Base-by-base conservation (phyloP, 306 rosid genomes). In the Luffa acutangula region DNA sequence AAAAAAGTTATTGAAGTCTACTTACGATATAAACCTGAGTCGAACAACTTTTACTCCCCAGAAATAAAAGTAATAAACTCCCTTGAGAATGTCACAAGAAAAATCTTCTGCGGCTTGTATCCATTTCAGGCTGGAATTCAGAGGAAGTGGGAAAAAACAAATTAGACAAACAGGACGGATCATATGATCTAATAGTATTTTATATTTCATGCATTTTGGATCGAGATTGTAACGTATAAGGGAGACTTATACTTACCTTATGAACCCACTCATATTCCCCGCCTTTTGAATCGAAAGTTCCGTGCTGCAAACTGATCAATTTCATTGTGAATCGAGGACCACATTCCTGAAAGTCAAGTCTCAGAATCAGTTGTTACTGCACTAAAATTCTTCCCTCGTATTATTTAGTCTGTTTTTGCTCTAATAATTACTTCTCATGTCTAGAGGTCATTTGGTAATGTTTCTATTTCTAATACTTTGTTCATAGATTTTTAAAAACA, bases 261-360 rank as follows among this genome's bases (percentile, higher is more conserved):
- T 93, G 99, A 84, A 89, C 96, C 99, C 97, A 93, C 78, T 93
- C 97, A 81, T 80, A 95, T 76, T 95, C 99, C 75, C 97, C 97
- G 39, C 97, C 91, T 85, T 87, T 88, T 0, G 93, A 81, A 81
- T 89, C 97, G 69, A 91, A 95, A n/a, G 97, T 91, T 76, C 96
- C 97, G 39, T 91, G 90, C 86, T 95, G 97, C 87, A 95, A 76
- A 81, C 88, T 91, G 80, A 86, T 81, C 80, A 95, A 84, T 81
- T 93, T 95, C 86, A 95, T 82, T 4, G 96, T 93, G 87, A 95
- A 95, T 34, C 96, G 89, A 66, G 99, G 97, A 75, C 97, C 97
- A 46, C 97, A 93, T 76, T 95, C 99, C 97, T 93, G 88, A 82
- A 78, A 34, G 59, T 83, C 52, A 54, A 46, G 53, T n/a, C 76